Conservation (phyloP, 768 basidiomycete genomes). For the Leccinum obscurum region DNA sequence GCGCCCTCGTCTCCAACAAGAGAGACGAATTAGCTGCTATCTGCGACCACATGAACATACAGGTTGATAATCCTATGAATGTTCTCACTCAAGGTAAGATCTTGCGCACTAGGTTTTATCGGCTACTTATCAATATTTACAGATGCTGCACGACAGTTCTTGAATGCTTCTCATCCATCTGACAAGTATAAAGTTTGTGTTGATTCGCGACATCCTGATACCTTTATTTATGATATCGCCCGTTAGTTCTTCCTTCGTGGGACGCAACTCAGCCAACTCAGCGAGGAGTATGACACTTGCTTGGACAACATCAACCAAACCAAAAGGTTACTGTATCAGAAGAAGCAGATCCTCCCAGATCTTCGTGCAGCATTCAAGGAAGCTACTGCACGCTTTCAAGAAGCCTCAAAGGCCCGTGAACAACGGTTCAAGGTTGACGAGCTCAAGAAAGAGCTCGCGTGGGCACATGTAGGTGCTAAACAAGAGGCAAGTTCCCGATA, state of each 20-base stretch:
- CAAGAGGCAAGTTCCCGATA: conserved; percentile 47
- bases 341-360: conserved; percentile 78
- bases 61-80: conserved; percentile 96
- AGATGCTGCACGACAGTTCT: conserved; percentile 61
- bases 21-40: conserved; percentile 85
- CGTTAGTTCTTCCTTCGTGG: conserved; percentile 90
- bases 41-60: conserved; percentile 94
- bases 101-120: background rate
- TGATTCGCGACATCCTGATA: no score
- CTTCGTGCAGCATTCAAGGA: conserved; percentile 59
- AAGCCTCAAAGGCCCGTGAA: conserved; percentile 72
- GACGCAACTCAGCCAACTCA: conserved; percentile 86
- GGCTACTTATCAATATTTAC: background rate
- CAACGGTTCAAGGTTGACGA: conserved; percentile 67
- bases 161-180: conserved; percentile 73
- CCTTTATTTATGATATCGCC: conserved; percentile 5
- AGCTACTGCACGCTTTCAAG: conserved; percentile 59
- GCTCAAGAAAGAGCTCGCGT: conserved; percentile 79
- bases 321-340: conserved; percentile 61
- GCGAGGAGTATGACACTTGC: conserved; percentile 81
- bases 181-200: conserved; percentile 85
- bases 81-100: conserved; percentile 79
- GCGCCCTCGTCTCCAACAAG: conserved; percentile 68
- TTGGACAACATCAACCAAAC: conserved; percentile 72
- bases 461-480: conserved; percentile 80